Base-by-base conservation (phyloP, 306 rosid genomes). In the Vachellia pachyceras region DNA sequence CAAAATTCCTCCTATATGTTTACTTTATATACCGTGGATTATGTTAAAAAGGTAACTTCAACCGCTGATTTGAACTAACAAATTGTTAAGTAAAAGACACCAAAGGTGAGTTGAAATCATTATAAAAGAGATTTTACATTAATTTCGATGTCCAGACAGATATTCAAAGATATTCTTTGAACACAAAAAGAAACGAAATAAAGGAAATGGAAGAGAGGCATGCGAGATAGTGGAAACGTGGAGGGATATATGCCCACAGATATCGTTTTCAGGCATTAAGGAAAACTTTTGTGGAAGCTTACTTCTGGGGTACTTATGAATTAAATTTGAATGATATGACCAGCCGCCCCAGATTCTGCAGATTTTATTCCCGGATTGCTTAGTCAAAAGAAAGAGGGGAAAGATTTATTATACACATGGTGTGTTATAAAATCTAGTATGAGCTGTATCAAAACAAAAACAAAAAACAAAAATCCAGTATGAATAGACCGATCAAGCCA, bases 301-400 rank as follows among this genome's bases (percentile, higher is more conserved):
- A 20, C 9, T 22, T 25, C 67, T n/a, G n/a, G n/a, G n/a, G 18
- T 12, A 13, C 18, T 61, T 61, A 8, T 23, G 18, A 7, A 55
- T 20, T n/a, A 65, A 36, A 37, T 65, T 35, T 35, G 13, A 39
- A 29, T 13, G 14, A 70, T 29, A 29, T 73, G n/a, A 65, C 60
- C 45, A 23, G 75, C 81, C 85, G 72, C 50, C 85, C 83, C 60
- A 52, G n/a, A 67, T 79, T 23, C 68, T 41, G 29, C 8, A 60
- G 3, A 72, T 75, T 60, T 8, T 70, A 41, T 23, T 42, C 12
- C n/a, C n/a, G 58, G 8, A 52, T 52, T 2, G 2, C 33, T 29
- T 18, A 52, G 22, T 52, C 60, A 6, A 18, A 52, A 18, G 7
- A 18, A 52, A 52, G 1, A 6, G 22, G 60, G n/a, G 18, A 18